Conservation (phyloP, 2,329 filamentous ascomycete species). For the Teratosphaeria nubilosa region DNA sequence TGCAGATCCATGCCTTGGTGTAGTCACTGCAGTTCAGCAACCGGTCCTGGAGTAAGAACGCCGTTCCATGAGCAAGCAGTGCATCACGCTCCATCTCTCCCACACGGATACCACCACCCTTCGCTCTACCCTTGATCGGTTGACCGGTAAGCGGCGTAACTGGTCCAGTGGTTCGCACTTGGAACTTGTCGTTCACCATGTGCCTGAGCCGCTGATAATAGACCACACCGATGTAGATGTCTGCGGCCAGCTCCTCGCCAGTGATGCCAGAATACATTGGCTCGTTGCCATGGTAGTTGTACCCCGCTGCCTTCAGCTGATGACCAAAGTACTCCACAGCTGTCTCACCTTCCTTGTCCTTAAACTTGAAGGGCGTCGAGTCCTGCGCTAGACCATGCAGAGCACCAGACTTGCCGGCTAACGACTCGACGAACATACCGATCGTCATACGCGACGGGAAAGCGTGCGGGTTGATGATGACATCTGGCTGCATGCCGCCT, state of each 20-base stretch:
- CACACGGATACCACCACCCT: conserved; percentile 95
- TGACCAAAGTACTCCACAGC: conserved; percentile 93
- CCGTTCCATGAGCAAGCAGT: conserved; percentile 85
- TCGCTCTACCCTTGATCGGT: conserved; percentile 91
- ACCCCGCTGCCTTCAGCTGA: conserved; percentile 87
- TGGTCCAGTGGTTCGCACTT: conserved; percentile 90
- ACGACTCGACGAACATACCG: conserved; percentile 96
- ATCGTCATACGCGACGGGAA: conserved; percentile 99
- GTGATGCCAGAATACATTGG: conserved; percentile 98
- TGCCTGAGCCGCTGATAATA: conserved; percentile 97
- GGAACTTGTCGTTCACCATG: conserved; percentile 99
- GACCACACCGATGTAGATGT: conserved; percentile 94
- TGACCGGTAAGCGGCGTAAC: conserved; percentile 86
- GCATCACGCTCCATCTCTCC: conserved; percentile 99
- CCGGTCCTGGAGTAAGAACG: conserved; percentile 88
- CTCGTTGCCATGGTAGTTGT: conserved; percentile 97
- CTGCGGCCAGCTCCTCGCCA: conserved; percentile 81
- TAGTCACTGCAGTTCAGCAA: conserved; percentile 97
- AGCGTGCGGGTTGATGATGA: conserved; percentile 98
- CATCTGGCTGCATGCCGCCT: conserved; percentile 88
- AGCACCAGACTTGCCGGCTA: conserved; percentile 89
- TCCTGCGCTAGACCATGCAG: conserved; percentile 95
- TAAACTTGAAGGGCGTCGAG: conserved; percentile 85
- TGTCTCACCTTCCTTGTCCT: conserved; percentile 68
- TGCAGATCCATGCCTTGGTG: conserved; percentile 79